Evolutionary conservation across 495 filamentous ascomycete genomes (phyloP).

Genomic region (Daldinia decipiens): DNA sequence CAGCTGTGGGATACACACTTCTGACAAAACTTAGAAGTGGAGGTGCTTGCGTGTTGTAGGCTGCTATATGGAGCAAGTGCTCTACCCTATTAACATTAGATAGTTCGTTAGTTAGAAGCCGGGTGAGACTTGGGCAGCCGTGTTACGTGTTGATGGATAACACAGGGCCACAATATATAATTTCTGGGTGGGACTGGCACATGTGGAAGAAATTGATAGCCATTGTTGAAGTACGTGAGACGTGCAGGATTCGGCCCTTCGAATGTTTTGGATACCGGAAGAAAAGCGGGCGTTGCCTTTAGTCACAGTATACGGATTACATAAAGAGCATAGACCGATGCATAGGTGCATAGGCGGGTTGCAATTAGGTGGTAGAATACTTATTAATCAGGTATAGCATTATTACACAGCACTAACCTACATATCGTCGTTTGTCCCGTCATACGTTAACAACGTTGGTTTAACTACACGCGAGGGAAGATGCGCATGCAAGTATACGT

Average conservation of each 20-base stretch:
- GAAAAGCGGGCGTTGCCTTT: conserved; percentile 39
- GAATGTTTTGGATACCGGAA: conserved; percentile 23
- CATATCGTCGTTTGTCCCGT: no score
- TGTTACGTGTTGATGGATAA: conserved; percentile 40
- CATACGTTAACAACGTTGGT: conserved; percentile 6
- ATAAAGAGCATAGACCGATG: not conserved
- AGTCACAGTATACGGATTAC: conserved; percentile 2
- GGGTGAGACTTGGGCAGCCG: conserved; percentile 17
- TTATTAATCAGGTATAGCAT: conserved; percentile 18
- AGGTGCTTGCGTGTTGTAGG: conserved; percentile 20
- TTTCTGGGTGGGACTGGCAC: conserved; percentile 24
- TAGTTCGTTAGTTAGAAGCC: conserved; percentile 7
- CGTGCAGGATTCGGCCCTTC: conserved; percentile 39
- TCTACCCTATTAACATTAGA: conserved; percentile 22
- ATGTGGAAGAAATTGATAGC: conserved; percentile 13
- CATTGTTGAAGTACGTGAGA: conserved; percentile 32
- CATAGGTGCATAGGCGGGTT: not conserved
- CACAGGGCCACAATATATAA: conserved; percentile 35
- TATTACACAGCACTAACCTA: not conserved
- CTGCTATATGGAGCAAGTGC: conserved; percentile 24
- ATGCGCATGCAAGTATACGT: conserved; percentile 18
- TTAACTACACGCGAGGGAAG: conserved; percentile 11
- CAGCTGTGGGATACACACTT: conserved; percentile 24
- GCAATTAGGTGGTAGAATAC: not conserved
- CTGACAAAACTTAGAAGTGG: conserved; percentile 23